These are phyloP conservation scores for Paecilomyces sp. DNA, from an alignment of 2,329 filamentous ascomycete species.

Conservation along the genomic window DNA sequence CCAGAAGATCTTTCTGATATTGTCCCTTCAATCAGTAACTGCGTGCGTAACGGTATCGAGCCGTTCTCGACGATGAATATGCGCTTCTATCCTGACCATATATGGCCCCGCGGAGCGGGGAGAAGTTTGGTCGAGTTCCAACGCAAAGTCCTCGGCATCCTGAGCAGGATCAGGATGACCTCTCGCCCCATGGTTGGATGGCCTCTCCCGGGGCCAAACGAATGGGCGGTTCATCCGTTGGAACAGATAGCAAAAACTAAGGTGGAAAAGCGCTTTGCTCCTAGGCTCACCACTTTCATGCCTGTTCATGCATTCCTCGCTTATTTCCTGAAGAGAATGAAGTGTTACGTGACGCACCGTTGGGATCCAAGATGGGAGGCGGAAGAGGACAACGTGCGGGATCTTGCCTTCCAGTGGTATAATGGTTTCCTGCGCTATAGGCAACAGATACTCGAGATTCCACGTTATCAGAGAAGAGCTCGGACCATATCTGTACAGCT, in stretches of 20 bases:
- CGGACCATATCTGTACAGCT: not conserved
- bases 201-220: not conserved
- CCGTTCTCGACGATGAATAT: not conserved
- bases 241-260: not conserved
- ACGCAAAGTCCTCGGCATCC: not conserved
- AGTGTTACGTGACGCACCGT: not conserved
- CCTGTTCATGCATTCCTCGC: not conserved
- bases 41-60: not conserved
- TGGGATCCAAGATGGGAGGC: not conserved
- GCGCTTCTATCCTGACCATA: not conserved
- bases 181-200: not conserved
- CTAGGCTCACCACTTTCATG: not conserved
- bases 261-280: not conserved
- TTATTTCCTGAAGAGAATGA: not conserved
- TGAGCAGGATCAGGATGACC: not conserved
- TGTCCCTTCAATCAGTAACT: not conserved
- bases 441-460: not conserved
- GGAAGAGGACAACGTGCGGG: not conserved
- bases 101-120: not conserved
- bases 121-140: not conserved
- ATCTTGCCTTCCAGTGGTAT: not conserved
- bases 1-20: not conserved
- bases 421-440: not conserved
- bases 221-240: not conserved
- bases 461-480: not conserved